A percentile compares a stretch with the other conserved stretches of the same genome.
Conservation (phyloP, 345 rosid species). For the Acer negundo region DNA sequence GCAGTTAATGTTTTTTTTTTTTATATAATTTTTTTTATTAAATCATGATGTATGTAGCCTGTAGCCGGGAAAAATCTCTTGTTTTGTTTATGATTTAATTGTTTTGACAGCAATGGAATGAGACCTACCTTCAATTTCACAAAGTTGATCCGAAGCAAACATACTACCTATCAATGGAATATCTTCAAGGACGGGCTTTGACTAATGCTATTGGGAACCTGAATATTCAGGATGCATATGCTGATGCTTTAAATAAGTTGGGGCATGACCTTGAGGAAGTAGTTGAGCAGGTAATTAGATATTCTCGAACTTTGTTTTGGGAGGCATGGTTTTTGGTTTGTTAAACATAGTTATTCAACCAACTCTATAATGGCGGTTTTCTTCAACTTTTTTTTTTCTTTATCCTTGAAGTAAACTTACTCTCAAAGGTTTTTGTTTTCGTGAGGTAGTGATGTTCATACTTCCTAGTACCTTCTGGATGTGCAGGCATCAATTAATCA, state of each 20-base stretch:
- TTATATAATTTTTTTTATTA: background rate
- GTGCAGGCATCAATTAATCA: slow-evolving; percentile 6
- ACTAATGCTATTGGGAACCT: slow-evolving; percentile 87
- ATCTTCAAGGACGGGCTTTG: slow-evolving; percentile 95
- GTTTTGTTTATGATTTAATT: slow-evolving; percentile 18
- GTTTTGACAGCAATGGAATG: slow-evolving; percentile 82
- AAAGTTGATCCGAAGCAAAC: slow-evolving; percentile 89
- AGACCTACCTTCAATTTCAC: slow-evolving; percentile 77
- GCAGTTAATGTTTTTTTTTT: background rate
- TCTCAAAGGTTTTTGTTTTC: background rate
- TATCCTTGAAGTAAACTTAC: background rate
- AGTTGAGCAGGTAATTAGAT: slow-evolving; percentile 68
- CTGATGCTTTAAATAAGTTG: slow-evolving; percentile 68
- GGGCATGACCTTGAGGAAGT: slow-evolving; percentile 88
- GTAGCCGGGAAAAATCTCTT: background rate
- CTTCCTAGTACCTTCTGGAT: background rate
- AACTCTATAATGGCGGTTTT: background rate
- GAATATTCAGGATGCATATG: slow-evolving; percentile 70
- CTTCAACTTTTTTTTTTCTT: background rate
- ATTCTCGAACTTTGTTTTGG: background rate
- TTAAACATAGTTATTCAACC: background rate
- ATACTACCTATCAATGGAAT: slow-evolving; percentile 95
- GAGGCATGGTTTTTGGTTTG: background rate
- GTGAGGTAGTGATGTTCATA: background rate
- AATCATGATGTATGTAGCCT: background rate